Evolutionary conservation across 305 asterid species (phyloP).

Genomic region (Fraxinus nigra): DNA sequence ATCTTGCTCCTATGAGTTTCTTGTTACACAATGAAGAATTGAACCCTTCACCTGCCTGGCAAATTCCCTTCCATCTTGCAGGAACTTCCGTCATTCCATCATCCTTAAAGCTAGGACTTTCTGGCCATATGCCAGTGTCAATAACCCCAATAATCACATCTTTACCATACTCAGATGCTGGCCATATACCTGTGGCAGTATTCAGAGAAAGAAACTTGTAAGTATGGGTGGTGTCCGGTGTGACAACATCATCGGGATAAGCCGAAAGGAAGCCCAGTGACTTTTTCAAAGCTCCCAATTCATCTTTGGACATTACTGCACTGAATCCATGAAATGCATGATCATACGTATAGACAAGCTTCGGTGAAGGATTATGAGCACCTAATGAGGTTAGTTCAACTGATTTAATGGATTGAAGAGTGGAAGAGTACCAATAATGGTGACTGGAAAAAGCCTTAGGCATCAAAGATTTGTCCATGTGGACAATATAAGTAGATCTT

Average conservation of each 20-base stretch:
- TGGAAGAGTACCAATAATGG: conserved; percentile 40
- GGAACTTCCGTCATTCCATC: conserved; percentile 41
- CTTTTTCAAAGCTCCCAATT: conserved; percentile 27
- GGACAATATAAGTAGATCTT: conserved; percentile 38
- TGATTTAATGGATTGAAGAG: conserved; percentile 21
- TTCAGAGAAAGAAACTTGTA: conserved; percentile 38
- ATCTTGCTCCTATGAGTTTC: conserved; percentile 41
- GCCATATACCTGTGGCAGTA: conserved; percentile 36
- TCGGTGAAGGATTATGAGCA: conserved; percentile 13
- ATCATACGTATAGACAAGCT: conserved; percentile 35
- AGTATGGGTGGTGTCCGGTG: conserved; percentile 32
- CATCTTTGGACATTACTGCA: conserved; percentile 33
- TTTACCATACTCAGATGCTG: conserved; percentile 37
- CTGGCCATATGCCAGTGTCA: conserved; percentile 39
- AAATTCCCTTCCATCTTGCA: conserved; percentile 36
- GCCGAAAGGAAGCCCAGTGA: conserved; percentile 32
- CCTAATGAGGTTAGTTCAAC: neutral
- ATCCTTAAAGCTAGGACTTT: conserved; percentile 32
- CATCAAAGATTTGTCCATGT: conserved; percentile 49
- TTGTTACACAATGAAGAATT: conserved; percentile 34
- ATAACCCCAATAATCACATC: conserved; percentile 39
- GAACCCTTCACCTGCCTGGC: conserved; percentile 32
- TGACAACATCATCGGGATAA: conserved; percentile 22
- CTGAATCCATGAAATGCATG: conserved; percentile 42
- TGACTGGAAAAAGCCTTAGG: conserved; percentile 35